Conservation (phyloP, 805 yeast genomes). For the Sungouiella blattae region DNA sequence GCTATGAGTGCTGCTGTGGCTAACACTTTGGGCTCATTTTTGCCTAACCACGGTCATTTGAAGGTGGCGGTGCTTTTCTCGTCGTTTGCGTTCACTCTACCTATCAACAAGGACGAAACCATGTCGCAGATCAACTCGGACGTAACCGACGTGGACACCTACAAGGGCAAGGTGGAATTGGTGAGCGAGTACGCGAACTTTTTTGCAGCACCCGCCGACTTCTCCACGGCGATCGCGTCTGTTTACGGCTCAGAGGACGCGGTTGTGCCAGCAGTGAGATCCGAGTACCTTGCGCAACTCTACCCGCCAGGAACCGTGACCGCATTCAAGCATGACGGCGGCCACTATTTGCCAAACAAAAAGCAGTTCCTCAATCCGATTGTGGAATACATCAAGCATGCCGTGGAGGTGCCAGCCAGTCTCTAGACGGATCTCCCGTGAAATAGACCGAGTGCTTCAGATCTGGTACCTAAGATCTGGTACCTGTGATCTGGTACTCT, state of each 20-base stretch:
- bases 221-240: conserved; percentile 23
- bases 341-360: conserved; percentile 34
- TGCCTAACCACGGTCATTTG: conserved; percentile 25
- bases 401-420: conserved; percentile 8
- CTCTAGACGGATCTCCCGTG: too few species aligned
- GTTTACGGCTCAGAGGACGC: conserved; percentile 31
- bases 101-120: conserved; percentile 13
- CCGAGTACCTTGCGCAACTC: conserved; percentile 20
- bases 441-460: too few species aligned
- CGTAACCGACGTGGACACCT: conserved; percentile 22
- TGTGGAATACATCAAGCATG: conserved; percentile 15
- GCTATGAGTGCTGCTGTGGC: conserved; percentile 32
- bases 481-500: too few species aligned
- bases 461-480: too few species aligned
- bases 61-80: conserved; percentile 28
- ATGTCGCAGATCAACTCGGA: conserved; percentile 16
- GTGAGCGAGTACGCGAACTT: conserved; percentile 17
- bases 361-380: conserved; percentile 18
- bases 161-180: conserved; percentile 16
- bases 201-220: conserved; percentile 14
- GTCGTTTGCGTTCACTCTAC: conserved; percentile 34
- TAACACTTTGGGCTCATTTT: conserved; percentile 18
- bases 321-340: conserved; percentile 31
- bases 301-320: conserved; percentile 15
- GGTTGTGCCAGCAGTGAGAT: conserved; percentile 31